Conservation (phyloP, 2,329 filamentous ascomycete genomes). For the Calonectria montana region DNA sequence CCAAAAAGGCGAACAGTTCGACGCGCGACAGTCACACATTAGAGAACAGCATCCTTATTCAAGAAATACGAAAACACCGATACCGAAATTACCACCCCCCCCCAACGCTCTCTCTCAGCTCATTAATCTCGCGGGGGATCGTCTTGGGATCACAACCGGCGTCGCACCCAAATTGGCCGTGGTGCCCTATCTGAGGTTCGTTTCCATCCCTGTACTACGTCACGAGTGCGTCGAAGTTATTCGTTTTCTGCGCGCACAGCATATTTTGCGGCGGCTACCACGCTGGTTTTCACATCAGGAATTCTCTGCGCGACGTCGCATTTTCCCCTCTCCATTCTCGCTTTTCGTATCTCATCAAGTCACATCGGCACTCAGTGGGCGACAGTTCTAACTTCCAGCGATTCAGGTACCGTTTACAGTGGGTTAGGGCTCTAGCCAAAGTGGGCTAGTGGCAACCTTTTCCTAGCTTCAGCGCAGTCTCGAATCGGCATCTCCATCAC, state of each 20-base stretch:
- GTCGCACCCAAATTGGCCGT: slow-evolving; percentile 37
- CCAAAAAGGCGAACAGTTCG: slow-evolving; percentile 14
- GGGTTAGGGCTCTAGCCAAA: slow-evolving; percentile 33
- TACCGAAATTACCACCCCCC: slow-evolving; percentile 17
- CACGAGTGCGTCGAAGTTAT: not conserved
- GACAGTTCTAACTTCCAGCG: slow-evolving; percentile 26
- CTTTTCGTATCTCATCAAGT: slow-evolving; percentile 15
- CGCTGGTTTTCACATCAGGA: not conserved
- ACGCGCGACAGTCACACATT: not conserved
- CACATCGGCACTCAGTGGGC: slow-evolving; percentile 3
- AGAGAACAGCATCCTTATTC: not conserved
- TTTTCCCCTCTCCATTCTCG: not conserved
- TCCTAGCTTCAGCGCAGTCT: slow-evolving; percentile 34
- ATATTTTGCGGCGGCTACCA: not conserved
- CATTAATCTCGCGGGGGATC: slow-evolving; percentile 32
- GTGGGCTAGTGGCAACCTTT: slow-evolving; percentile 34
- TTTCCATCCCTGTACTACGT: slow-evolving; percentile 39
- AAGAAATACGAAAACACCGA: slow-evolving; percentile 15
- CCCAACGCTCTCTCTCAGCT: slow-evolving; percentile 27
- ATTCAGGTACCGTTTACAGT: slow-evolving; percentile 42
- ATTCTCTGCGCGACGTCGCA: slow-evolving; percentile 3
- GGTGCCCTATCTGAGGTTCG: slow-evolving; percentile 33
- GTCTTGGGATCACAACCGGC: slow-evolving; percentile 32
- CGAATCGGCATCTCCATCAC: slow-evolving; percentile 45
- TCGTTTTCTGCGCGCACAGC: not conserved